These are phyloP conservation scores for Beauveria sp. DNA, from an alignment of 2,329 filamentous ascomycete species.

Conservation along the genomic window DNA sequence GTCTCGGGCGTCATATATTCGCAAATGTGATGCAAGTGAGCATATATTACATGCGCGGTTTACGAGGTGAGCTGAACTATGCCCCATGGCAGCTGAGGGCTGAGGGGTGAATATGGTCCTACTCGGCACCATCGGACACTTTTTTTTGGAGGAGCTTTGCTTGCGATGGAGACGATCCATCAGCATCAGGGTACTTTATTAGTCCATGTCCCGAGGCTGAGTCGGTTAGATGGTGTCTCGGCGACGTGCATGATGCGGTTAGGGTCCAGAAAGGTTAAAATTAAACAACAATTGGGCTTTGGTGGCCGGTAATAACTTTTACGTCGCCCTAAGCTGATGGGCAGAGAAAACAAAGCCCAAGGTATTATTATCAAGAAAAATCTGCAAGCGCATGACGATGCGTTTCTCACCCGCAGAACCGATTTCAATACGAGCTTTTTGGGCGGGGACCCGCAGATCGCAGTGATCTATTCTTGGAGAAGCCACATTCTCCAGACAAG, in stretches of 20 bases:
- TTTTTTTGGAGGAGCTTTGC: neutral
- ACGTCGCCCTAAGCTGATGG: neutral
- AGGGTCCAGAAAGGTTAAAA: no score
- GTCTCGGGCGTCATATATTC: neutral
- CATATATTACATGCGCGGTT: neutral
- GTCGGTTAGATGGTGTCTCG: neutral
- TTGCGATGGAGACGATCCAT: neutral
- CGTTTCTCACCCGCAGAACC: neutral
- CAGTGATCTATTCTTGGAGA: conserved; percentile 8
- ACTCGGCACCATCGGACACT: neutral
- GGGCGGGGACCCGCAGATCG: conserved; percentile 3
- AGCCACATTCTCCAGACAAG: neutral
- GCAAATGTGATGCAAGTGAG: neutral
- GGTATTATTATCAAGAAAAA: neutral
- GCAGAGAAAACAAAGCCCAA: neutral
- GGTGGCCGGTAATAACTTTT: neutral
- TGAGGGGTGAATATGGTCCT: neutral
- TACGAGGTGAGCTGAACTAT: neutral
- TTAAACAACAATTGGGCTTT: no score
- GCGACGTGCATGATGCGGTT: neutral
- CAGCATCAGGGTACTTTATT: no score
- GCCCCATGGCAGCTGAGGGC: neutral
- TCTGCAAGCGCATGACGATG: neutral
- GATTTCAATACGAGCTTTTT: conserved; percentile 5
- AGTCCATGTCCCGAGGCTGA: no score